These are phyloP conservation scores for Camellia japonica DNA, from an alignment of 148 eudicot genomes.

Conservation along the genomic window DNA sequence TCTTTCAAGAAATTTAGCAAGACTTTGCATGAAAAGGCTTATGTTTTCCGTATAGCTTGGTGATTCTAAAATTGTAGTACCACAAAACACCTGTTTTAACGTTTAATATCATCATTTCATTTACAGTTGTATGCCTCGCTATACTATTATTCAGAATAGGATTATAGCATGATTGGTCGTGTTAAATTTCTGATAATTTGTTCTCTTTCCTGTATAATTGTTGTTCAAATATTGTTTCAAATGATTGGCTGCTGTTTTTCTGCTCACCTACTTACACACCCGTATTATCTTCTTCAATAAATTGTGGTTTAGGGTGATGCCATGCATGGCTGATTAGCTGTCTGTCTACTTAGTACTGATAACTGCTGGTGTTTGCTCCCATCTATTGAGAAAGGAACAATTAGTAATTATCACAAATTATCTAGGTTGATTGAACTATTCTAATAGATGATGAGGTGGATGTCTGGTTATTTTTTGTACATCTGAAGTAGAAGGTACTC, in stretches of 20 bases:
- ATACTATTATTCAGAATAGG: neutral
- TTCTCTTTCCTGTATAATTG: neutral
- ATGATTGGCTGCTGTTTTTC: neutral
- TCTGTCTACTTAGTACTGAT: too few species aligned
- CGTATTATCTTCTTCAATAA: too few species aligned
- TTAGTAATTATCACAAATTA: too few species aligned
- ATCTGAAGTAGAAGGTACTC: too few species aligned
- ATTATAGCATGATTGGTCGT: neutral
- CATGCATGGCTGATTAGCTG: too few species aligned
- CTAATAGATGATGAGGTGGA: too few species aligned
- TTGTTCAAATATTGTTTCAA: neutral
- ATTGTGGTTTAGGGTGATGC: too few species aligned
- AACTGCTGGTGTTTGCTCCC: too few species aligned
- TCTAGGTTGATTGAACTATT: too few species aligned
- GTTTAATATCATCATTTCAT: neutral
- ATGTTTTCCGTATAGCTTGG: neutral
- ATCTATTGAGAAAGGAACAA: too few species aligned
- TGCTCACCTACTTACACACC: neutral
- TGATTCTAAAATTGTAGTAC: neutral
- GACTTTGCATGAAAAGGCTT: neutral
- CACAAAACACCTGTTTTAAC: neutral
- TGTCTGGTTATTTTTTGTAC: too few species aligned
- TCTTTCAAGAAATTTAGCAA: neutral
- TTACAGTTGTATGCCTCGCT: neutral
- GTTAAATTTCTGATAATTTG: neutral